Evolutionary conservation across 441 rosid genomes (phyloP).

Genomic region (Isatis lusitanica): DNA sequence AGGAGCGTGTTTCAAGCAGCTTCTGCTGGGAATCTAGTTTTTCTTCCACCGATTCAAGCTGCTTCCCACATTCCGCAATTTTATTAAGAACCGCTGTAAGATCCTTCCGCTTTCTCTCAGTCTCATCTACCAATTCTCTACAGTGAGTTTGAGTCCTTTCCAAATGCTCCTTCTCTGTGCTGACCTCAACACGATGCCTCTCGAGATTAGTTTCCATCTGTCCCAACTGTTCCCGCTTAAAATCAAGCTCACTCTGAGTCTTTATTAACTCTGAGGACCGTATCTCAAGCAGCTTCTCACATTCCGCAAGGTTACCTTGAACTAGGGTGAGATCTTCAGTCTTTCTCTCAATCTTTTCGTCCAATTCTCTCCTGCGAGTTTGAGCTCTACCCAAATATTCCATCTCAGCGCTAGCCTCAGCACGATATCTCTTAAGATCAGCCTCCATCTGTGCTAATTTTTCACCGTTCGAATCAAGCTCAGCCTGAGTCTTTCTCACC

Average conservation of each 20-base stretch:
- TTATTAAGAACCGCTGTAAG: not conserved
- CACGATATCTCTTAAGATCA: constrained; percentile 14
- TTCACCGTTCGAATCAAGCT: constrained; percentile 31
- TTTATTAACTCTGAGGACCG: not conserved
- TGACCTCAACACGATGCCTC: constrained; percentile 1
- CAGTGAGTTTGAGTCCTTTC: not conserved
- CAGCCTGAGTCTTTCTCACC: constrained; percentile 23
- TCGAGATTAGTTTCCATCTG: not conserved
- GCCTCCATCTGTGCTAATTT: not conserved
- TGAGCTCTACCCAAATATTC: not conserved
- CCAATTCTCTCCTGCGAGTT: not conserved
- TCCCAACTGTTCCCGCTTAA: constrained; percentile 22
- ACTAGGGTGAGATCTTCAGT: not conserved
- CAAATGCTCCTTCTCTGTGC: not conserved
- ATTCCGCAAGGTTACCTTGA: not conserved
- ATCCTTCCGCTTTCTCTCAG: not conserved
- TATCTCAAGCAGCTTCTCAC: constrained; percentile 17
- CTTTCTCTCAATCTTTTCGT: constrained; percentile 7
- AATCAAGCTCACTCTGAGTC: constrained; percentile 33
- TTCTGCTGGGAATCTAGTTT: constrained; percentile 22
- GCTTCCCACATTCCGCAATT: constrained; percentile 1
- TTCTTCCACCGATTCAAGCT: constrained; percentile 13
- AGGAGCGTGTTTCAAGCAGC: not conserved
- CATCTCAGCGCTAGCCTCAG: not conserved
- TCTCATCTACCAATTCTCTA: constrained; percentile 9